A percentile compares a stretch with the other conserved stretches of the same genome.
phyloP scores from a whole-genome alignment of 1,139 yeast species.

The Candida gigantensis region DNA sequence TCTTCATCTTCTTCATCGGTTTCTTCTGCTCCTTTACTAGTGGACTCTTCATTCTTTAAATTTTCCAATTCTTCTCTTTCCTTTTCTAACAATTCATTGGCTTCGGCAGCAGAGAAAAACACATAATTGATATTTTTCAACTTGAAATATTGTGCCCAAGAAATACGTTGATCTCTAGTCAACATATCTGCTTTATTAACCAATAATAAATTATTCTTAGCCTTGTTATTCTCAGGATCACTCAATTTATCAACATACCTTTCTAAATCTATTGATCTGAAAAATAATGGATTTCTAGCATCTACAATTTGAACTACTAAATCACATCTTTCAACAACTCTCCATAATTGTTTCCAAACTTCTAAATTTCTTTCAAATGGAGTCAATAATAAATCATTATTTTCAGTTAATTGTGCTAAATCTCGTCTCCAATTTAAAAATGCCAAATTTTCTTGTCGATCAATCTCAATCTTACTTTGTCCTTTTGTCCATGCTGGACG shows the following conservation, averaged over 20 bases:
- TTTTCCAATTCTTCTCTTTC: constrained; percentile 54
- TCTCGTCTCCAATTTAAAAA: constrained; percentile 93
- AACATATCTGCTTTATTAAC: constrained; percentile 94
- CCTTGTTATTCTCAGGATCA: constrained; percentile 48
- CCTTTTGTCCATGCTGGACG: constrained; percentile 81
- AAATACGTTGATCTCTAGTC: constrained; percentile 69
- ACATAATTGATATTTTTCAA: constrained; percentile 74
- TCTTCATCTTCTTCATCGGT: constrained; percentile 14
- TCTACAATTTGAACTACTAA: constrained; percentile 96
- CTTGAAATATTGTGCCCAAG: constrained; percentile 85
- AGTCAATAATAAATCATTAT: constrained; percentile 79
- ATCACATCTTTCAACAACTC: constrained; percentile 95
- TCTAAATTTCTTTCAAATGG: constrained; percentile 97
- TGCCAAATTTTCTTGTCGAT: constrained; percentile 85
- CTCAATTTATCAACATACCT: constrained; percentile 71
- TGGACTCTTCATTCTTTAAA: constrained; percentile 17
- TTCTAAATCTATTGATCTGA: constrained; percentile 88
- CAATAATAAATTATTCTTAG: constrained; percentile 74
- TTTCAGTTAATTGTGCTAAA: constrained; percentile 81
- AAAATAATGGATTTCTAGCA: constrained; percentile 90
- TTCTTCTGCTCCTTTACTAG: constrained; percentile 11
- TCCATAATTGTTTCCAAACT: constrained; percentile 98
- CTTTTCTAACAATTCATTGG: constrained; percentile 68
- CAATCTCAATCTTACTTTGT: constrained; percentile 77
- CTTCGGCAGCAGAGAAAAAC: constrained; percentile 88